These are phyloP conservation scores for Aureobasidium sp. DNA, from an alignment of 2,329 filamentous ascomycete species.

Conservation along the genomic window DNA sequence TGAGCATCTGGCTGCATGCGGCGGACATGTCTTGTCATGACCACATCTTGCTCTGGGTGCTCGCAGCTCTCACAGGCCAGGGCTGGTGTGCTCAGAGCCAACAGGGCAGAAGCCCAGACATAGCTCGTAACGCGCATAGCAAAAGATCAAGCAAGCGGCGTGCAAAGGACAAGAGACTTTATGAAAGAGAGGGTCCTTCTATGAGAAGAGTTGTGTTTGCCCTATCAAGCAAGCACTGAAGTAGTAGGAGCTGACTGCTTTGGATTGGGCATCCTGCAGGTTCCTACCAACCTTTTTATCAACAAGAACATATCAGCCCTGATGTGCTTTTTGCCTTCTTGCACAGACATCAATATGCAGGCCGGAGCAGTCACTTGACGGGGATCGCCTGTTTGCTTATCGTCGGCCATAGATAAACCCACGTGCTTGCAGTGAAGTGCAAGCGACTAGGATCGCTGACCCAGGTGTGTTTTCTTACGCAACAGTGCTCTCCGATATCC, in stretches of 20 bases:
- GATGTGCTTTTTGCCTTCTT: constrained; percentile 7
- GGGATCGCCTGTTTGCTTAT: constrained; percentile 14
- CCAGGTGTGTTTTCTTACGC: background rate
- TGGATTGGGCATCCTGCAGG: background rate
- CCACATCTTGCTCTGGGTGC: constrained; percentile 35
- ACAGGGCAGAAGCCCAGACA: background rate
- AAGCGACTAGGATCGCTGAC: background rate
- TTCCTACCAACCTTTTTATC: background rate
- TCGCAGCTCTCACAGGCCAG: constrained; percentile 35
- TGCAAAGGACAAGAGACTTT: too few species aligned
- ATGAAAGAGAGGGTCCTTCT: background rate
- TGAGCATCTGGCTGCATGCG: constrained; percentile 41
- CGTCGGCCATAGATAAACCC: constrained; percentile 7
- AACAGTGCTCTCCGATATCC: too few species aligned
- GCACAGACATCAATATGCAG: constrained; percentile 4
- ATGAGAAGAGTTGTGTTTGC: background rate
- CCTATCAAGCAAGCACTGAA: background rate
- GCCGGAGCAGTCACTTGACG: background rate
- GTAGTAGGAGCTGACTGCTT: background rate
- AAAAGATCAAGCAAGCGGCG: too few species aligned
- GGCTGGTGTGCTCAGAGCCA: background rate
- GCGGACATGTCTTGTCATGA: constrained; percentile 35
- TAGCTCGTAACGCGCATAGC: background rate
- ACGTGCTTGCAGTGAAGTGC: background rate
- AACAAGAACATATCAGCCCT: background rate